Conservation (phyloP, 306 rosid genomes). For the Vigna mungo region DNA sequence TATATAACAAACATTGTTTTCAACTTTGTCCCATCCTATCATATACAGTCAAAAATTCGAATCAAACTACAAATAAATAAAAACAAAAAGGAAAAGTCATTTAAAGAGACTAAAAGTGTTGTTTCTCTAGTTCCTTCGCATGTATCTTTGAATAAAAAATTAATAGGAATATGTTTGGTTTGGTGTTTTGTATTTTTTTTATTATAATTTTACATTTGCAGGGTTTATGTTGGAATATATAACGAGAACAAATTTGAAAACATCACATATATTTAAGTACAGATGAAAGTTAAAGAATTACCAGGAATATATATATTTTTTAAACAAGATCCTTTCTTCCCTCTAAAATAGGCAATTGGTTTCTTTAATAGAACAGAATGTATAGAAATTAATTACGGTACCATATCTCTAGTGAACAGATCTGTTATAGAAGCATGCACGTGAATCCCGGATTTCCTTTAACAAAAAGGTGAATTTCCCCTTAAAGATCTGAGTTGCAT, state of each 20-base stretch:
- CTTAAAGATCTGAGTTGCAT: constrained; percentile 39
- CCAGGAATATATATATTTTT: too few relatives aligned
- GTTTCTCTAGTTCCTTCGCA: not conserved
- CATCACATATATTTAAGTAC: too few relatives aligned
- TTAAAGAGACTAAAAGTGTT: not conserved
- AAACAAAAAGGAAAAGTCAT: not conserved
- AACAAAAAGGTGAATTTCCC: constrained; percentile 36
- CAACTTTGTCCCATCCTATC: not conserved
- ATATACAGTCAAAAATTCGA: not conserved
- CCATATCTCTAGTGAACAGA: constrained; percentile 34
- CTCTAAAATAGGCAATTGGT: not conserved
- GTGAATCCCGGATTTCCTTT: constrained; percentile 53
- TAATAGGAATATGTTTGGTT: not conserved
- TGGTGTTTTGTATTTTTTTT: not conserved
- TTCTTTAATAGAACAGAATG: not conserved
- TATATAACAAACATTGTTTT: not conserved
- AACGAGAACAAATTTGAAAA: not conserved
- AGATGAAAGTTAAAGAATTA: too few relatives aligned
- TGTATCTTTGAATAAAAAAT: not conserved
- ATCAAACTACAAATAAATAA: not conserved
- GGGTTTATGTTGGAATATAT: not conserved
- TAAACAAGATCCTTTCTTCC: not conserved
- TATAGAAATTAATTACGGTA: not conserved
- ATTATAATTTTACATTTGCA: not conserved
- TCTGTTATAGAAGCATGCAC: constrained; percentile 48